Percentiles rank a stretch among this genome's conserved stretches.
Evolutionary conservation across 2,329 filamentous ascomycete genomes (phyloP).

Genomic region (Colletotrichum sp.): DNA sequence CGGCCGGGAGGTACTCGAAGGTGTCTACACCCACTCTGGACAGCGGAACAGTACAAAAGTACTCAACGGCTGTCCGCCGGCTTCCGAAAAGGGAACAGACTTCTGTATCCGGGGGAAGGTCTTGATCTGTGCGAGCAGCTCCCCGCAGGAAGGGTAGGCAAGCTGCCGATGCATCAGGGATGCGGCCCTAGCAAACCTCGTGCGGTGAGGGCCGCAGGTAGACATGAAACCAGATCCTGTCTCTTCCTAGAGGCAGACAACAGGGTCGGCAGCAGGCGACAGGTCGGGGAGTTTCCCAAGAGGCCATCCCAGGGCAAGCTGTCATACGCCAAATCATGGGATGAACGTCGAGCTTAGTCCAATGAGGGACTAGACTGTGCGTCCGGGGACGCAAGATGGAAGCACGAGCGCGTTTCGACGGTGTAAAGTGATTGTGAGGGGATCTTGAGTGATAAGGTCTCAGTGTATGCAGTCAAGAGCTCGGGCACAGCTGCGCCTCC

Average conservation of each 20-base stretch:
- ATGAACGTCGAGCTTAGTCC: background rate
- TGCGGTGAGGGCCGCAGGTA: background rate
- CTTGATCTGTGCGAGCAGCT: background rate
- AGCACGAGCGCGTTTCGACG: background rate
- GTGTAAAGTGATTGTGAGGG: background rate
- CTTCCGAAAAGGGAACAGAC: background rate
- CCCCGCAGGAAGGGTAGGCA: background rate
- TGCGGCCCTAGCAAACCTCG: background rate
- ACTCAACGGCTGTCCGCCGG: background rate
- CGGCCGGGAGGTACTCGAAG: background rate
- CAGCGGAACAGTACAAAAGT: background rate
- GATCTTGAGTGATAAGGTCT: background rate
- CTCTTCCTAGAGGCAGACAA: background rate
- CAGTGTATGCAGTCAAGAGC: background rate
- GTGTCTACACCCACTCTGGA: background rate
- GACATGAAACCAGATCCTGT: background rate
- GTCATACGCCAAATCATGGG: background rate
- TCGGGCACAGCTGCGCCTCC: background rate
- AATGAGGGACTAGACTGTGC: background rate
- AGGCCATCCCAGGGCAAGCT: background rate
- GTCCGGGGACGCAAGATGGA: background rate
- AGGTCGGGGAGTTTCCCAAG: background rate
- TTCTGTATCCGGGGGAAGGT: background rate
- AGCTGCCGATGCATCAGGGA: background rate
- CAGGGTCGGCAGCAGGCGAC: background rate